Evolutionary conservation across 2,329 filamentous ascomycete genomes (phyloP).

Genomic region (Colletotrichum liriopes): DNA sequence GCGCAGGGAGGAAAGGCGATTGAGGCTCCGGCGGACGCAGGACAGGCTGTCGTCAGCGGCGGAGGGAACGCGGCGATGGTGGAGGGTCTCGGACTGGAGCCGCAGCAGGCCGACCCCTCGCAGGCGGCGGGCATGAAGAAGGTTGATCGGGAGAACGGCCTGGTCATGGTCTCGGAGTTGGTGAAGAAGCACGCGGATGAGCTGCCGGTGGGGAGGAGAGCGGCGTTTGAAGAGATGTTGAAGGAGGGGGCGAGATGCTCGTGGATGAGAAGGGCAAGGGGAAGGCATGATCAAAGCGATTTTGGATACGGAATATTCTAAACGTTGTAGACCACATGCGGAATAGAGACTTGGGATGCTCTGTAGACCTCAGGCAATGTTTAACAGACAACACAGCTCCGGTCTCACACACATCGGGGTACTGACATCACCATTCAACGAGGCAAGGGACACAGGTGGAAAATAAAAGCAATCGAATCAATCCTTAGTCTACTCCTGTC

Average conservation of each 20-base stretch:
- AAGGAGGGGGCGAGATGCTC: slow-evolving; percentile 64
- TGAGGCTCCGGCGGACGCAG: neutral
- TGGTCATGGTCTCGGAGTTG: slow-evolving; percentile 72
- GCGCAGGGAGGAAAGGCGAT: slow-evolving; percentile 1
- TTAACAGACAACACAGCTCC: neutral
- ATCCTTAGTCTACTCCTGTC: slow-evolving; percentile 39
- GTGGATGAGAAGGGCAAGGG: slow-evolving; percentile 46
- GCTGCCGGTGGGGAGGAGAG: slow-evolving; percentile 57
- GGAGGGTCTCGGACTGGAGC: slow-evolving; percentile 59
- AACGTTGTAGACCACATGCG: neutral
- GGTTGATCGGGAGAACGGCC: slow-evolving; percentile 73
- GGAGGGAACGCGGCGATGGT: slow-evolving; percentile 46
- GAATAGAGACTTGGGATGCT: neutral
- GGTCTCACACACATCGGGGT: neutral
- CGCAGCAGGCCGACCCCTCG: slow-evolving; percentile 63
- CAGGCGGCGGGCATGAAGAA: slow-evolving; percentile 62
- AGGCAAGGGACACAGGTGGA: neutral
- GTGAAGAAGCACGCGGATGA: slow-evolving; percentile 60
- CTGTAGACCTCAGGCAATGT: neutral
- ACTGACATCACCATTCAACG: neutral
- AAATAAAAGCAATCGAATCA: slow-evolving; percentile 23
- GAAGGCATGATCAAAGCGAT: neutral
- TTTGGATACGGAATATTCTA: neutral
- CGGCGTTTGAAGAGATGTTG: slow-evolving; percentile 65
- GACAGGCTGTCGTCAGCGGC: slow-evolving; percentile 1